phyloP scores from a whole-genome alignment of 352 stramenopile species.

The Phytophthora hibernalis region DNA sequence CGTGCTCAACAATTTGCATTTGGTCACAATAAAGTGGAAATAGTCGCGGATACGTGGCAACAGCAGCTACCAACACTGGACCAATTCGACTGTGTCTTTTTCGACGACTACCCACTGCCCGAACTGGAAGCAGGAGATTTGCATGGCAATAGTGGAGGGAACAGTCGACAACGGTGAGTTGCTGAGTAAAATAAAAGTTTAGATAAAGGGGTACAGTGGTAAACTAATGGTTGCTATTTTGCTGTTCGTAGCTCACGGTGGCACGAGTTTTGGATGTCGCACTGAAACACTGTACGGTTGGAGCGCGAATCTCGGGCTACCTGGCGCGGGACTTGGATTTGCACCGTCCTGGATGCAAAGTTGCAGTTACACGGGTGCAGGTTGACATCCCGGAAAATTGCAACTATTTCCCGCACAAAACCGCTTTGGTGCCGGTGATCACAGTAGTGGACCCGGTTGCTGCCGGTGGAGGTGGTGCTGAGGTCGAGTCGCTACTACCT shows the following conservation, averaged over 20 bases:
- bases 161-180: constrained; percentile 23
- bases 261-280: constrained; percentile 75
- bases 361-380: constrained; percentile 36
- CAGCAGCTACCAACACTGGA: constrained; percentile 52
- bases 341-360: constrained; percentile 45
- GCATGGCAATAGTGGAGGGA: neutral
- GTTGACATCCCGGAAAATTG: constrained; percentile 41
- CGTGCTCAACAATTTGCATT: constrained; percentile 57
- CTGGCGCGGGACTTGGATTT: constrained; percentile 64
- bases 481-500: neutral
- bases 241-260: constrained; percentile 58
- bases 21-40: constrained; percentile 39
- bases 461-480: neutral
- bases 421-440: constrained; percentile 70
- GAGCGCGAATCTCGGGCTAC: constrained; percentile 74
- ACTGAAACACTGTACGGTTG: constrained; percentile 51
- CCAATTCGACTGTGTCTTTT: constrained; percentile 83
- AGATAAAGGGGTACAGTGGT: neutral
- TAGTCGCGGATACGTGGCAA: constrained; percentile 81
- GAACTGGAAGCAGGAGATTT: constrained; percentile 39
- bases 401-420: constrained; percentile 70
- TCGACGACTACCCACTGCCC: constrained; percentile 82
- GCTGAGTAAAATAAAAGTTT: neutral
- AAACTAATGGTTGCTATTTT: constrained; percentile 10
- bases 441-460: constrained; percentile 50